Conservation (phyloP, 2,329 filamentous ascomycete species). For the Reticulascus tulasneorum region DNA sequence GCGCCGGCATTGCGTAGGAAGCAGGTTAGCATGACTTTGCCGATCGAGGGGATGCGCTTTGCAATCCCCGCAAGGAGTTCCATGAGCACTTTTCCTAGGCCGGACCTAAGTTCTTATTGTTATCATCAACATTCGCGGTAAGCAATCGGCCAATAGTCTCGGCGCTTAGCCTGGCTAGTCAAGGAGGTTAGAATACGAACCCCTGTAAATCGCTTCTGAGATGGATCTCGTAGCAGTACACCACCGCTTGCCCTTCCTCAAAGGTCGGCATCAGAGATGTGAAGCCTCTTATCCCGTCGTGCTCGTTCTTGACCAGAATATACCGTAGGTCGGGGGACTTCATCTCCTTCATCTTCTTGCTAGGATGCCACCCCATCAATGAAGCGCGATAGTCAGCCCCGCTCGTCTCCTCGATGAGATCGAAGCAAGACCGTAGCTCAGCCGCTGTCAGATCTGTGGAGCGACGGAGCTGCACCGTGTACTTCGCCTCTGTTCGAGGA, state of each 20-base stretch:
- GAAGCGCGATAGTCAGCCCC: constrained; percentile 60
- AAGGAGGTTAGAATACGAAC: constrained; percentile 35
- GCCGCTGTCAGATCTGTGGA: constrained; percentile 32
- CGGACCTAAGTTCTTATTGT: constrained; percentile 42
- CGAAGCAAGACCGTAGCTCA: constrained; percentile 51
- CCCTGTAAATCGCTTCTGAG: constrained; percentile 53
- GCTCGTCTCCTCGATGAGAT: constrained; percentile 60
- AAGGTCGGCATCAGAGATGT: constrained; percentile 69
- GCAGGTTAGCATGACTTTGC: constrained; percentile 72
- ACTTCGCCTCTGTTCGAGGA: constrained; percentile 36
- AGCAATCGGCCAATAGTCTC: too few relatives aligned
- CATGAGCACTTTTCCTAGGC: constrained; percentile 61
- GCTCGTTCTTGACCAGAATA: constrained; percentile 49
- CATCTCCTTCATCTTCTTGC: constrained; percentile 65
- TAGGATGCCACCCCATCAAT: constrained; percentile 58
- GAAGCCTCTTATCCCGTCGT: constrained; percentile 45
- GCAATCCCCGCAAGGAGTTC: constrained; percentile 50
- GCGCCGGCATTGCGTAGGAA: constrained; percentile 59
- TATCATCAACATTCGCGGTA: too few relatives aligned
- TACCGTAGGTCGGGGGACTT: constrained; percentile 63
- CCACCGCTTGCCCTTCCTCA: constrained; percentile 60
- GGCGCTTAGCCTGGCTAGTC: too few relatives aligned
- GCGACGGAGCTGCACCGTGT: constrained; percentile 39
- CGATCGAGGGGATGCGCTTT: constrained; percentile 46
- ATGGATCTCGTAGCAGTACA: constrained; percentile 80